These are phyloP conservation scores for Chamaecrista fasciculata DNA, from an alignment of 306 rosid genomes.

Conservation along the genomic window DNA sequence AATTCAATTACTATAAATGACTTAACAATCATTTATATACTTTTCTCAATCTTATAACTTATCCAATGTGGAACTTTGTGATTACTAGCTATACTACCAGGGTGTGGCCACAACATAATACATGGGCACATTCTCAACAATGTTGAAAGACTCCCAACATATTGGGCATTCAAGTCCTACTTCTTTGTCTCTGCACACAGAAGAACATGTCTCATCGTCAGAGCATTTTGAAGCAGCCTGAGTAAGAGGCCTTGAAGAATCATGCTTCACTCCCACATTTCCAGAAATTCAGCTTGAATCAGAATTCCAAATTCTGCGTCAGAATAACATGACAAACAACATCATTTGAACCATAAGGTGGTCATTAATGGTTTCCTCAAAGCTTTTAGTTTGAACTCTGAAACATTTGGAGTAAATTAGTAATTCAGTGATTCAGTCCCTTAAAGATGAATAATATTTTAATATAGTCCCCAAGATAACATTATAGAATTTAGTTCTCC, in stretches of 20 bases:
- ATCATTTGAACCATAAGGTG: constrained; percentile 26
- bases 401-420: too few relatives aligned
- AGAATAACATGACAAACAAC: constrained; percentile 27
- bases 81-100: too few relatives aligned
- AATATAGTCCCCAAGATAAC: too few relatives aligned
- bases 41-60: too few relatives aligned
- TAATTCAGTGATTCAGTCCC: too few relatives aligned
- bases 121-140: constrained; percentile 81
- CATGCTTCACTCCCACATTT: constrained; percentile 45
- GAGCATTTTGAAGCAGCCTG: constrained; percentile 56
- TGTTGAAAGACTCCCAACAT: constrained; percentile 84
- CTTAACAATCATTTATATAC: too few relatives aligned
- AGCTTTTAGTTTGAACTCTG: constrained; percentile 4
- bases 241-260: constrained; percentile 29
- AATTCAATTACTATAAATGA: too few relatives aligned
- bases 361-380: not conserved
- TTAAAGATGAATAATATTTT: too few relatives aligned
- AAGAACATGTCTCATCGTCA: constrained; percentile 64
- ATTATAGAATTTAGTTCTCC: too few relatives aligned
- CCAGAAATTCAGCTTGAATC: constrained; percentile 67
- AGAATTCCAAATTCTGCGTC: constrained; percentile 65
- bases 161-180: constrained; percentile 85
- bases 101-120: constrained; percentile 90
- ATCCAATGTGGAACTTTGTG: too few relatives aligned
- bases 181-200: constrained; percentile 61